Conservation (phyloP, 2,329 filamentous ascomycete species). For the Xylariaceae sp. region DNA sequence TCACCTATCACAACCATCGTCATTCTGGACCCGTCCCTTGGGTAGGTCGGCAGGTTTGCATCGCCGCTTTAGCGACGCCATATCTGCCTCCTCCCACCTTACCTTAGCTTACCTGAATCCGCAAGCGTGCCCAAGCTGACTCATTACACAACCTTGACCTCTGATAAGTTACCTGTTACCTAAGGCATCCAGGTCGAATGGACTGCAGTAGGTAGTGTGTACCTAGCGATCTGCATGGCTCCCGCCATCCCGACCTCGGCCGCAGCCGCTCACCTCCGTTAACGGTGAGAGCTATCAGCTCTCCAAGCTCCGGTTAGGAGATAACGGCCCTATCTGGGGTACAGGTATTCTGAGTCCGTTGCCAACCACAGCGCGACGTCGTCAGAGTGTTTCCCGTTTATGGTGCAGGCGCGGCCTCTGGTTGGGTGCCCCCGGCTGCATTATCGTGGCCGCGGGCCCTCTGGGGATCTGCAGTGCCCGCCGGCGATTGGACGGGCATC, state of each 20-base stretch:
- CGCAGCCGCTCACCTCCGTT: slow-evolving; percentile 12
- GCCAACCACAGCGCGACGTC: slow-evolving; percentile 3
- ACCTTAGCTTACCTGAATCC: too few species aligned
- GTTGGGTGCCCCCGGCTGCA: neutral
- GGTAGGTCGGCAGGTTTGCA: neutral
- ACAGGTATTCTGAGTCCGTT: neutral
- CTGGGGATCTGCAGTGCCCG: neutral
- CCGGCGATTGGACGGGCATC: slow-evolving; percentile 2
- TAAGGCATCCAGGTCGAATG: neutral
- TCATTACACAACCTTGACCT: neutral
- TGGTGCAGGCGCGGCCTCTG: too few species aligned
- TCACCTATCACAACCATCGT: neutral
- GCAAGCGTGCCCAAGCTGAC: too few species aligned
- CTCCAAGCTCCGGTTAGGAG: neutral
- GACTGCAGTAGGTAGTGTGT: neutral
- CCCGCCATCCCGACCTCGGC: slow-evolving; percentile 14
- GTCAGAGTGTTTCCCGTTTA: slow-evolving; percentile 8
- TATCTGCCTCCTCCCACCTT: too few species aligned
- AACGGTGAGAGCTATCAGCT: slow-evolving; percentile 2
- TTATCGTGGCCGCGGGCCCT: neutral
- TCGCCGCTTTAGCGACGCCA: slow-evolving; percentile 1
- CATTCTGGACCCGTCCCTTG: neutral
- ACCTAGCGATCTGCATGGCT: neutral
- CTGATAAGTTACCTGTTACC: neutral
- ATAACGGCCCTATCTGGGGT: neutral